These are phyloP conservation scores for Phyllosticta citribraziliensis DNA, from an alignment of 2,329 filamentous ascomycete species.

Conservation along the genomic window DNA sequence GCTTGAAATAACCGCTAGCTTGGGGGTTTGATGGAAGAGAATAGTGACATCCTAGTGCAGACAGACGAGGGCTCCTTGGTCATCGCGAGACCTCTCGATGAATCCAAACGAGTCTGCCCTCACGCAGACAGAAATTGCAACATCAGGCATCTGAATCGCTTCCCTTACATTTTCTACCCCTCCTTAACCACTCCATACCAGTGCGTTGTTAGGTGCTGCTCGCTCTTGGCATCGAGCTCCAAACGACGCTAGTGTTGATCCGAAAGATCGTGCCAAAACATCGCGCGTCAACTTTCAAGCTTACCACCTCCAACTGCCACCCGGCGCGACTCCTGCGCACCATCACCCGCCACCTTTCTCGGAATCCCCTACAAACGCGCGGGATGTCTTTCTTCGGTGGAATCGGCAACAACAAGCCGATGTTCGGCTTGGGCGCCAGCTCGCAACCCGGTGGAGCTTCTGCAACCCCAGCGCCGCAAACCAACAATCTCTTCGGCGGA, in stretches of 20 bases:
- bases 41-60: too few species aligned
- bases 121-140: too few species aligned
- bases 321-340: slow-evolving; percentile 13
- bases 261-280: slow-evolving; percentile 14
- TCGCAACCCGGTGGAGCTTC: slow-evolving; percentile 13
- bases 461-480: background rate
- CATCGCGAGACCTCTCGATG: too few species aligned
- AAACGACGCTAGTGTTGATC: slow-evolving; percentile 4
- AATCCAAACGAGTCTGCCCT: too few species aligned
- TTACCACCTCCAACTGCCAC: slow-evolving; percentile 12
- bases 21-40: too few species aligned
- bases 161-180: background rate
- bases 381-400: slow-evolving; percentile 22
- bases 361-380: slow-evolving; percentile 10
- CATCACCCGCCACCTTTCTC: slow-evolving; percentile 15
- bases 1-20: too few species aligned
- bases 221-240: background rate
- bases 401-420: slow-evolving; percentile 18
- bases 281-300: slow-evolving; percentile 11
- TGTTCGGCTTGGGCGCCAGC: slow-evolving; percentile 7
- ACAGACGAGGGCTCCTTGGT: too few species aligned
- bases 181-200: background rate
- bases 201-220: background rate
- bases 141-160: too few species aligned
- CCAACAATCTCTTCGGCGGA: slow-evolving; percentile 19